Percentiles rank a stretch among this genome's conserved stretches.
These are phyloP conservation scores for Exserohilum turcica DNA, from an alignment of 2,329 filamentous ascomycete species.

Conservation along the genomic window DNA sequence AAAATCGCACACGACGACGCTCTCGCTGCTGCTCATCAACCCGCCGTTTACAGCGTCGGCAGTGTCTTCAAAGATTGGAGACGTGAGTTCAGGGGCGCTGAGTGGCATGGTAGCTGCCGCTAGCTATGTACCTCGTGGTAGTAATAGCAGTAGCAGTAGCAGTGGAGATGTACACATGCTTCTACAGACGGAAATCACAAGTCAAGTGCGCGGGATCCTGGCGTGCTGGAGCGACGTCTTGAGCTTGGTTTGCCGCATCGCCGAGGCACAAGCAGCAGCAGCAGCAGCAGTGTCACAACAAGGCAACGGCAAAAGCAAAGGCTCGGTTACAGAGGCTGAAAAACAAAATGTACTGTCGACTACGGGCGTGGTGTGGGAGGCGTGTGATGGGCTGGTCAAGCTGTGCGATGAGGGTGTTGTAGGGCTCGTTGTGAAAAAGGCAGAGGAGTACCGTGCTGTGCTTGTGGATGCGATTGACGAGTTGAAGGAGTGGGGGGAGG, in stretches of 20 bases:
- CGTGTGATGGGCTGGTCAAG: slow-evolving; percentile 73
- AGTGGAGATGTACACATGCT: too few relatives aligned
- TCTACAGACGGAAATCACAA: slow-evolving; percentile 72
- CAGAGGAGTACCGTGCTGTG: slow-evolving; percentile 73
- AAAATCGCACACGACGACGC: slow-evolving; percentile 81
- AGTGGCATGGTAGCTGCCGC: slow-evolving; percentile 70
- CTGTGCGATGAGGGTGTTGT: slow-evolving; percentile 71
- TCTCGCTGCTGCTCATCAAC: slow-evolving; percentile 85
- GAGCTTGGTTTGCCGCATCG: slow-evolving; percentile 63
- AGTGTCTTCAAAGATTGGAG: slow-evolving; percentile 69
- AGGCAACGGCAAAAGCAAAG: slow-evolving; percentile 22
- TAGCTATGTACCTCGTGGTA: slow-evolving; percentile 23
- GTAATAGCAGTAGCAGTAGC: too few relatives aligned
- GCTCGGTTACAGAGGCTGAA: slow-evolving; percentile 30
- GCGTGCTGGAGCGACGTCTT: slow-evolving; percentile 67
- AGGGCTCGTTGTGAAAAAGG: slow-evolving; percentile 72
- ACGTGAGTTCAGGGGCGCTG: slow-evolving; percentile 74
- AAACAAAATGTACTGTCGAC: slow-evolving; percentile 59
- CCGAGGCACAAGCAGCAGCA: slow-evolving; percentile 44
- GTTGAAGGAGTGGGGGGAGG: slow-evolving; percentile 84
- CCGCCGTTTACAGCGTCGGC: slow-evolving; percentile 84
- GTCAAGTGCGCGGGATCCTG: slow-evolving; percentile 66
- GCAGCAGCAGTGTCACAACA: too few relatives aligned
- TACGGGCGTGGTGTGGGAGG: slow-evolving; percentile 82
- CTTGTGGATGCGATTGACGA: slow-evolving; percentile 84